phyloP scores from a whole-genome alignment of 2,329 filamentous ascomycete genomes.

The Venturia carpophila region DNA sequence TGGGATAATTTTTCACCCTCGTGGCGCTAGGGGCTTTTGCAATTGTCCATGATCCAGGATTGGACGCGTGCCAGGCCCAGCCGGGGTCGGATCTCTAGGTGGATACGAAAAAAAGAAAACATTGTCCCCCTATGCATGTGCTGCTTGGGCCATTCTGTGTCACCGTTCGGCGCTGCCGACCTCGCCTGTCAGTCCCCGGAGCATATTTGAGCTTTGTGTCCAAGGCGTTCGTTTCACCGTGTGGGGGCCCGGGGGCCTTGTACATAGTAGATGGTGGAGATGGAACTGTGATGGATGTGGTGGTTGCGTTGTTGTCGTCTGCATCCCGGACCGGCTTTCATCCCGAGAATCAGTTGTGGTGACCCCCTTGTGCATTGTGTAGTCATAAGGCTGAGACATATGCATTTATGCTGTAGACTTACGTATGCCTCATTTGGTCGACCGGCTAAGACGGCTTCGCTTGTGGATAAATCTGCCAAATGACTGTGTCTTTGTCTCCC shows the following conservation, averaged over 20 bases:
- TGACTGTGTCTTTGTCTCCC: background rate
- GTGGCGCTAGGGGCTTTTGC: background rate
- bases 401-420: background rate
- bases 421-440: background rate
- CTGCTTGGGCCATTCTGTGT: background rate
- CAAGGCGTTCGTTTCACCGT: background rate
- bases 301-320: background rate
- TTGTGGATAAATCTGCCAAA: background rate
- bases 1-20: background rate
- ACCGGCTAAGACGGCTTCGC: background rate
- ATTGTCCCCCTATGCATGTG: background rate
- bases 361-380: background rate
- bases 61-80: conserved; percentile 1
- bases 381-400: conserved; percentile 1
- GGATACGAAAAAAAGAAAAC: background rate
- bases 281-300: background rate
- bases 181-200: background rate
- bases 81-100: background rate
- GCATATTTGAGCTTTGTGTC: background rate
- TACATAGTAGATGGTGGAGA: background rate
- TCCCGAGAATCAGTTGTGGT: background rate
- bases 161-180: background rate
- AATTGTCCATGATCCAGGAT: conserved; percentile 7
- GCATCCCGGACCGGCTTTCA: background rate
- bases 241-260: background rate